Conservation (phyloP, 495 filamentous ascomycete species). For the Lepraria neglecta region DNA sequence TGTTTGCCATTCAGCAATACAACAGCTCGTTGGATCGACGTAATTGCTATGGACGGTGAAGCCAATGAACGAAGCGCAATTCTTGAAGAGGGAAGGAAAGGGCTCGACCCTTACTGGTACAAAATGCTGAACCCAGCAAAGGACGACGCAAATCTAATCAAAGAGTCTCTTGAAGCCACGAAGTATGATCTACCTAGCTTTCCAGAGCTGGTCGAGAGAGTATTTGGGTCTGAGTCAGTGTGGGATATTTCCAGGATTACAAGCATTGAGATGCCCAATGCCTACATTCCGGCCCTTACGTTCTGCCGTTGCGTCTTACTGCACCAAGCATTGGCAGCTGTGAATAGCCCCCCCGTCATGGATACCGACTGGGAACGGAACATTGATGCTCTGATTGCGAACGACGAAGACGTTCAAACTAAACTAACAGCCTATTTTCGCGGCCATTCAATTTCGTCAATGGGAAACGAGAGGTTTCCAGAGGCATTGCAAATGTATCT, state of each 20-base stretch:
- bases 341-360: slow-evolving; percentile 46
- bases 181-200: slow-evolving; percentile 45
- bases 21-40: slow-evolving; percentile 77
- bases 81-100: slow-evolving; percentile 82
- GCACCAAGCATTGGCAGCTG: slow-evolving; percentile 57
- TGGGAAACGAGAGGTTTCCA: slow-evolving; percentile 7
- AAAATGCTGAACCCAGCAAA: slow-evolving; percentile 52
- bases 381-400: slow-evolving; percentile 61
- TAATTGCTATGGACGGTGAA: slow-evolving; percentile 65
- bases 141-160: slow-evolving; percentile 23
- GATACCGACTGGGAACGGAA: slow-evolving; percentile 82
- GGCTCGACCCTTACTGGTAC: slow-evolving; percentile 77
- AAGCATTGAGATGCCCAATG: slow-evolving; percentile 41
- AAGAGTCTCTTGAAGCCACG: slow-evolving; percentile 26
- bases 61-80: slow-evolving; percentile 68
- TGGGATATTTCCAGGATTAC: slow-evolving; percentile 26
- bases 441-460: slow-evolving; percentile 28
- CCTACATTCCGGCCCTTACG: slow-evolving; percentile 57
- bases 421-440: slow-evolving; percentile 50
- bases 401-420: slow-evolving; percentile 53
- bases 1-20: slow-evolving; percentile 75
- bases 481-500: slow-evolving; percentile 40
- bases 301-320: slow-evolving; percentile 72
- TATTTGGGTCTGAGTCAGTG: slow-evolving; percentile 25
- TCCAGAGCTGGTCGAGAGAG: slow-evolving; percentile 29